phyloP scores from a whole-genome alignment of 2,329 filamentous ascomycete genomes.

The Fonsecaea erecta region DNA sequence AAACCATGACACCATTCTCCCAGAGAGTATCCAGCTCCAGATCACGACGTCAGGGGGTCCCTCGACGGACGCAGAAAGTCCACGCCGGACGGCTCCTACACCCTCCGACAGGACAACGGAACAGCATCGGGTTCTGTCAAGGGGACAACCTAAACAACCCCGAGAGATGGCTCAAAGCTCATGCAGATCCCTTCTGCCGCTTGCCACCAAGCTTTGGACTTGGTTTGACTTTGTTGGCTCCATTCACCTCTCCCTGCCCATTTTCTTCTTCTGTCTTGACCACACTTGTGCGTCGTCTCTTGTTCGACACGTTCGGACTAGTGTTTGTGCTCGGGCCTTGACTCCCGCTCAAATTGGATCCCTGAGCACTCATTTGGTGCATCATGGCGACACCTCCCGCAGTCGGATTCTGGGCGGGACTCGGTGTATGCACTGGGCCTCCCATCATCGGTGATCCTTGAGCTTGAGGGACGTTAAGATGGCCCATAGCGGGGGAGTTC shows the following conservation, averaged over 20 bases:
- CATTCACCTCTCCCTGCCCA: conserved; percentile 51
- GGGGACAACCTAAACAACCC: neutral
- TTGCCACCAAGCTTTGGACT: conserved; percentile 54
- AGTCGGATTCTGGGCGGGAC: conserved; percentile 52
- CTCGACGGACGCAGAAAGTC: neutral
- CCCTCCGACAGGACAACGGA: neutral
- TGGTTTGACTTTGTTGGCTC: conserved; percentile 51
- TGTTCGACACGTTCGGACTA: conserved; percentile 63
- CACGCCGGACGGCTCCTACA: neutral
- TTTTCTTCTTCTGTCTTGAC: conserved; percentile 65
- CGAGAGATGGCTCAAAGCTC: neutral
- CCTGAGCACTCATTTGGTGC: conserved; percentile 61
- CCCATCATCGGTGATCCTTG: conserved; percentile 59
- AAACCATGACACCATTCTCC: neutral
- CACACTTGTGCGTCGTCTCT: conserved; percentile 62
- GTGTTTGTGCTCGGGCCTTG: conserved; percentile 63
- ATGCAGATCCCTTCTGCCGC: conserved; percentile 49
- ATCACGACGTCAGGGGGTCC: neutral
- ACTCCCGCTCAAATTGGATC: conserved; percentile 57
- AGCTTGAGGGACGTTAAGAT: conserved; percentile 55
- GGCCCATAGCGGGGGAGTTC: conserved; percentile 63
- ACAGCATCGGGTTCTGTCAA: neutral
- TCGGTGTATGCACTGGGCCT: conserved; percentile 53
- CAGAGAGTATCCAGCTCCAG: neutral
- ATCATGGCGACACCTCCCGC: conserved; percentile 59